A percentile compares a stretch with the other conserved stretches of the same genome.
Conservation (phyloP, 495 filamentous ascomycete genomes). For the Hypoxylon fuscum region DNA sequence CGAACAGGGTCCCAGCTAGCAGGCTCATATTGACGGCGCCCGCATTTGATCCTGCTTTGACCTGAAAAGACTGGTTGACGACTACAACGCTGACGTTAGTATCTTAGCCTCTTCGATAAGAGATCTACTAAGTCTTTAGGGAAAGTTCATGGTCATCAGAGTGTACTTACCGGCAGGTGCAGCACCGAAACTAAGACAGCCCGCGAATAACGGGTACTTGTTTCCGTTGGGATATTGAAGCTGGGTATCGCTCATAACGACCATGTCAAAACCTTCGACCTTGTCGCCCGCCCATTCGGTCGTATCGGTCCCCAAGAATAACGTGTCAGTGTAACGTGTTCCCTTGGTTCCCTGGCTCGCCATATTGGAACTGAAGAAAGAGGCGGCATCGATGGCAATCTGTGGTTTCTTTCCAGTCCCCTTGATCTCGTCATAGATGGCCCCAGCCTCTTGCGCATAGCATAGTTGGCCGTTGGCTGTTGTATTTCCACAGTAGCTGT, state of each 20-base stretch:
- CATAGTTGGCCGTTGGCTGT: conserved; percentile 13
- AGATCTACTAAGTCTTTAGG: no score
- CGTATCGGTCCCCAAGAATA: conserved; percentile 13
- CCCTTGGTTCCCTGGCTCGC: not conserved
- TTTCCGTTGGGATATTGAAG: conserved; percentile 19
- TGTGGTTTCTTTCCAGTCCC: conserved; percentile 5
- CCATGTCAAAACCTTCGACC: conserved; percentile 18
- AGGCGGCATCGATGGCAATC: not conserved
- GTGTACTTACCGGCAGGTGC: conserved; percentile 15
- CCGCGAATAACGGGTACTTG: conserved; percentile 19
- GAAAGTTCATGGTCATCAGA: no score
- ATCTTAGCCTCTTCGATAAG: no score
- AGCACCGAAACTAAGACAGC: conserved; percentile 24
- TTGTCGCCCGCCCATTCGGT: conserved; percentile 3
- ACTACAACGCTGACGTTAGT: conserved; percentile 3
- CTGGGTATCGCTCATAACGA: conserved; percentile 14
- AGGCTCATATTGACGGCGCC: conserved; percentile 22
- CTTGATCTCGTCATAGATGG: conserved; percentile 12
- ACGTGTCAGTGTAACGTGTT: conserved; percentile 3
- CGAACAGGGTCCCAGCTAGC: conserved; percentile 13
- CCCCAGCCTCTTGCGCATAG: conserved; percentile 21
- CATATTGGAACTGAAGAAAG: conserved; percentile 1
- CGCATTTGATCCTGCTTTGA: not conserved
- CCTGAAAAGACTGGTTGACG: conserved; percentile 16
- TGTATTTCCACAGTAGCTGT: conserved; percentile 17